These are phyloP conservation scores for Nephelium lappaceum DNA, from an alignment of 345 rosid genomes.

Conservation along the genomic window DNA sequence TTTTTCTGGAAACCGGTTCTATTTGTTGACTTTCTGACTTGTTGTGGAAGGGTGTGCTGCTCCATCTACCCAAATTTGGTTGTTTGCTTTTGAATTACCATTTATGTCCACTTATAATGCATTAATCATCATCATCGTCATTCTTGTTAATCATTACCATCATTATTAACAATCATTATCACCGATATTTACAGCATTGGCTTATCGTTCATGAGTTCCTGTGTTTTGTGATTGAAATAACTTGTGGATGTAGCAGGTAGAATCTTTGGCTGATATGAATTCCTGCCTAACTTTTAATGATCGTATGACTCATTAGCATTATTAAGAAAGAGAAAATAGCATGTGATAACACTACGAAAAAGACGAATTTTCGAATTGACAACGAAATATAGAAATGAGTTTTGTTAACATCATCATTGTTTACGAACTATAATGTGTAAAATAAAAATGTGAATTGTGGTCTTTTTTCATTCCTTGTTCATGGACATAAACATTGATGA, in stretches of 20 bases:
- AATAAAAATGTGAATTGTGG: no score
- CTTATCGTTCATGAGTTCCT: background rate
- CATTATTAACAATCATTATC: background rate
- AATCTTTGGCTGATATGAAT: background rate
- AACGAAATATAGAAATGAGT: no score
- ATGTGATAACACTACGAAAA: no score
- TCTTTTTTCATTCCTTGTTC: no score
- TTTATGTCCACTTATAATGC: no score
- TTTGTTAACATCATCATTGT: no score
- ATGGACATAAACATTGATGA: no score
- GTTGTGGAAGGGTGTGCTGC: background rate
- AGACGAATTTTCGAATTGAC: no score
- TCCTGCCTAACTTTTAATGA: background rate
- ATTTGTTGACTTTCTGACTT: constrained; percentile 10
- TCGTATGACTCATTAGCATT: background rate
- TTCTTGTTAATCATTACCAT: background rate
- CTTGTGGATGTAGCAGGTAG: background rate
- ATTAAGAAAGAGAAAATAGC: no score
- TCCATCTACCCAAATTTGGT: background rate
- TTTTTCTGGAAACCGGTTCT: background rate
- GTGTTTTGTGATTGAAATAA: background rate
- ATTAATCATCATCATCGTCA: background rate
- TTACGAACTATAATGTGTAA: no score
- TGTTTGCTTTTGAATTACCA: background rate
- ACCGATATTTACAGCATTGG: background rate